Conservation (phyloP, 139 green algal genomes). For the Tetraselmis striata region DNA sequence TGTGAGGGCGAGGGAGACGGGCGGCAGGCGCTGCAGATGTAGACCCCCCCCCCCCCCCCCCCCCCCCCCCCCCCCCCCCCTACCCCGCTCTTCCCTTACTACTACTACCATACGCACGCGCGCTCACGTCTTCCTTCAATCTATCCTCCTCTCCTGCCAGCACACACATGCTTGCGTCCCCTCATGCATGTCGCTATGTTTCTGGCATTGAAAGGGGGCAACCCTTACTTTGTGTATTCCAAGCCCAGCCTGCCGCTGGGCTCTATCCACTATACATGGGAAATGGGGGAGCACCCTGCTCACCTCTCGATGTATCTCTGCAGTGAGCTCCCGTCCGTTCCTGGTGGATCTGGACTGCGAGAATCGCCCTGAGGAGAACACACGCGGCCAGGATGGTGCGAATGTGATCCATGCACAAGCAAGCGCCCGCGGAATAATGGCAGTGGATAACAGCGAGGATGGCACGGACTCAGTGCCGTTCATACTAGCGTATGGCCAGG, state of each 20-base stretch:
- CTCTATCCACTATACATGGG: too few species aligned
- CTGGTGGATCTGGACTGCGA: slow-evolving; percentile 18
- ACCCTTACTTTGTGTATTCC: too few species aligned
- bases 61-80: too few species aligned
- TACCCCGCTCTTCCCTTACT: too few species aligned
- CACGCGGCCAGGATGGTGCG: not conserved
- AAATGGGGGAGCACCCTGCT: not conserved
- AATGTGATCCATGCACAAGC: not conserved
- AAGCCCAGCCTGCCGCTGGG: too few species aligned
- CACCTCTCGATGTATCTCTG: not conserved
- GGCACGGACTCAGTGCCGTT: slow-evolving; percentile 20
- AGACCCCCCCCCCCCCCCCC: too few species aligned
- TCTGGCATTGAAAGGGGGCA: too few species aligned
- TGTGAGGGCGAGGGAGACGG: not conserved
- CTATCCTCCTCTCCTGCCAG: too few species aligned
- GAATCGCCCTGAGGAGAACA: not conserved
- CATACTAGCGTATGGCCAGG: slow-evolving; percentile 27
- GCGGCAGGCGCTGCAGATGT: not conserved
- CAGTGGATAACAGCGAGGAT: slow-evolving; percentile 3
- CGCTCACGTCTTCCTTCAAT: too few species aligned
- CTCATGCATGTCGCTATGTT: too few species aligned
- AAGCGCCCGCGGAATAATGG: not conserved
- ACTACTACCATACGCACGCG: too few species aligned
- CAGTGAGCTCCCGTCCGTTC: slow-evolving; percentile 17
- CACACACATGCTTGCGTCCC: too few species aligned